phyloP scores from a whole-genome alignment of 768 basidiomycete genomes.

The Amanita polypyramis region DNA sequence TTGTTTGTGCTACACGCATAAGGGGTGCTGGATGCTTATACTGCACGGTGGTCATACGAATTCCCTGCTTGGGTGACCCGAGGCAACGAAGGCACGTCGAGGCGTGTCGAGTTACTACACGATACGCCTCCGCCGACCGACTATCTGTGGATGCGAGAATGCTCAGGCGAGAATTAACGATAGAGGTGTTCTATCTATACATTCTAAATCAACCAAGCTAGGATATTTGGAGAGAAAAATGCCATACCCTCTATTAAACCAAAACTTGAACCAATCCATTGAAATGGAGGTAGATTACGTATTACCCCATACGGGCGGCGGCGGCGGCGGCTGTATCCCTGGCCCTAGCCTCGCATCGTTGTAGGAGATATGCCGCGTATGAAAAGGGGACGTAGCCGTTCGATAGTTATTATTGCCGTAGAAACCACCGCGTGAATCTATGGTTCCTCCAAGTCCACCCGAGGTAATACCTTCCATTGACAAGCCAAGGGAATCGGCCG shows the following conservation, averaged over 20 bases:
- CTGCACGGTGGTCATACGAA: neutral
- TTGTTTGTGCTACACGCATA: neutral
- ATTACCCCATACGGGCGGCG: slow-evolving; percentile 6
- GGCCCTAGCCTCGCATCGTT: slow-evolving; percentile 4
- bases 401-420: slow-evolving; percentile 1
- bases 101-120: neutral
- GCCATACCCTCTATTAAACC: neutral
- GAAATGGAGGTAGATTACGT: neutral
- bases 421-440: neutral
- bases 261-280: neutral
- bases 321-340: neutral
- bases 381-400: neutral
- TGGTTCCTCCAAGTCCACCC: neutral
- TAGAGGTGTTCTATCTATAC: neutral
- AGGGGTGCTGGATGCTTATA: neutral
- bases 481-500: neutral
- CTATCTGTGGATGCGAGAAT: neutral
- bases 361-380: slow-evolving; percentile 5
- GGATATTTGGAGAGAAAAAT: neutral
- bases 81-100: neutral
- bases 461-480: neutral
- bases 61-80: neutral
- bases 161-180: neutral
- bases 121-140: neutral
- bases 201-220: neutral